Base-by-base conservation (phyloP, 2,329 filamentous ascomycete genomes). In the Orbilia oligospora region DNA sequence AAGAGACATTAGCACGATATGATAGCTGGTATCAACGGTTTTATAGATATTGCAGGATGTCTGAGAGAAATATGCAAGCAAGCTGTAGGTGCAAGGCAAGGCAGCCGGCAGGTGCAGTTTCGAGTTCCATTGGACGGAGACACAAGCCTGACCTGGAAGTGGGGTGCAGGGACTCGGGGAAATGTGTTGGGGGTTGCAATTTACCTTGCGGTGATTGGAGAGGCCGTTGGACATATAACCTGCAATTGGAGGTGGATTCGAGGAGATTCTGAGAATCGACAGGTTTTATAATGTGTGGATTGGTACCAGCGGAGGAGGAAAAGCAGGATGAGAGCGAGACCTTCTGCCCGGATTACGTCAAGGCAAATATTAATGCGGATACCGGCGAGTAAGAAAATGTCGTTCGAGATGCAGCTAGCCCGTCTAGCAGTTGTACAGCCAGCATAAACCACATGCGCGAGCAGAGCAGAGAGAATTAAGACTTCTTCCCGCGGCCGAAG, bases 181-280 rank as follows among this genome's bases (percentile, higher is more conserved):
- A 69, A 67, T 77, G 73, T 77, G 73, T 77, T 77, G 73, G 68
- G 66, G 67, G 67, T 77, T 77, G 73, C 58, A 71, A 77, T 71
- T 77, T 77, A 67, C 73, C 73, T 65, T 66, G 66, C 48, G 41
- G 41, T 56, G 67, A 71, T 71, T 73, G 69, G 69, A 72, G 53
- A 56, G 53, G 68, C 53, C 56, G 68, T 46, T 18, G 27, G 68
- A 64, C 68, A 71, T 71, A 48, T 53, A 64, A 71, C 27, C 9
- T 36, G 24, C 18, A 14, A 38, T 64, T 58, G 61, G 56, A 55
- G 18, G 22, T 10, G 46, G 48, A 6, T 2, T 51, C 44, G n/a
- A 46, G n/a, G 44, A 46, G 70, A 20, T 22, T 38, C 6, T 61
- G 22, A 64, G 48, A 44, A 44, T 44, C 16, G 38, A 48, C 22